Evolutionary conservation across 805 yeast genomes (phyloP).

Genomic region (Candida golubevii): DNA sequence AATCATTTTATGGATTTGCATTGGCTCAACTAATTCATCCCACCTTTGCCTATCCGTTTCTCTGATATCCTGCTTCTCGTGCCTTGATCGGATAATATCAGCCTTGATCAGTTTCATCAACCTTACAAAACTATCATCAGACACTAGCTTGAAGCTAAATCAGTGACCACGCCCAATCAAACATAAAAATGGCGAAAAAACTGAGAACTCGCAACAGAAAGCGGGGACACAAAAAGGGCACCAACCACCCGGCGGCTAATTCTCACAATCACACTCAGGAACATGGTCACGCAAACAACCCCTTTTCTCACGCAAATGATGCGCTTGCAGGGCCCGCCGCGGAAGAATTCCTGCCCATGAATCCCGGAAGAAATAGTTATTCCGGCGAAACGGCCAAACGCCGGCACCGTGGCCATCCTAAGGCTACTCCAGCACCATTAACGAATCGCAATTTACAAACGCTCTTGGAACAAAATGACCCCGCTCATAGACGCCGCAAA

Average conservation of each 20-base stretch:
- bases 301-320: background rate
- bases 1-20: too few relatives aligned
- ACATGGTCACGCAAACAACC: background rate
- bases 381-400: constrained; percentile 1
- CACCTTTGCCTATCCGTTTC: too few relatives aligned
- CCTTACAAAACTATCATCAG: too few relatives aligned
- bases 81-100: too few relatives aligned
- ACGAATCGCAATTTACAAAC: constrained; percentile 36
- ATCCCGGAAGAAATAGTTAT: background rate
- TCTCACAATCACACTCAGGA: background rate
- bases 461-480: constrained; percentile 18
- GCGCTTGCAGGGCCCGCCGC: background rate
- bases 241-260: background rate
- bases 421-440: constrained; percentile 22
- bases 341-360: background rate
- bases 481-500: constrained; percentile 10
- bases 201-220: constrained; percentile 8
- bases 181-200: constrained; percentile 11
- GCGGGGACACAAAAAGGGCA: constrained; percentile 5
- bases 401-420: constrained; percentile 2
- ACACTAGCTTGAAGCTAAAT: background rate
- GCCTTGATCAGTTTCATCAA: too few relatives aligned
- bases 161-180: background rate
- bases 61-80: too few relatives aligned
- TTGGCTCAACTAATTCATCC: too few relatives aligned